These are phyloP conservation scores for Ananas comosus DNA, from an alignment of 176 grass and related monocot genomes.

Conservation along the genomic window DNA sequence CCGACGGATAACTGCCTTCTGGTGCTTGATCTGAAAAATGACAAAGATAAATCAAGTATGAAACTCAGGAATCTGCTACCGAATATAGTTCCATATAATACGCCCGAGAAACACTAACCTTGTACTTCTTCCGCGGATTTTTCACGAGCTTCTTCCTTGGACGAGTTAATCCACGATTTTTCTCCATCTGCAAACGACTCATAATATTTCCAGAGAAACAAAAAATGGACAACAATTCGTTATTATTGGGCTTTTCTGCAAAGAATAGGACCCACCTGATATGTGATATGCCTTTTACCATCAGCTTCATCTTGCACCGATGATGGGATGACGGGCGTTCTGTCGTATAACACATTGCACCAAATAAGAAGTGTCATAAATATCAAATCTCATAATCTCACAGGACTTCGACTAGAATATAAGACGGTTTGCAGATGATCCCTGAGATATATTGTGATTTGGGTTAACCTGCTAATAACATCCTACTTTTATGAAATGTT, in stretches of 20 bases:
- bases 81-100: neutral
- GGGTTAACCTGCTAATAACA: too few species aligned
- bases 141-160: constrained; percentile 69
- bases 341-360: constrained; percentile 15
- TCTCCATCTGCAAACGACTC: constrained; percentile 59
- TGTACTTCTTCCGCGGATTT: constrained; percentile 97
- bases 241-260: too few species aligned
- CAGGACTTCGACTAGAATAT: neutral
- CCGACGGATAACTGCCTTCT: constrained; percentile 28
- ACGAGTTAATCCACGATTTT: constrained; percentile 81
- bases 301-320: constrained; percentile 52
- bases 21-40: constrained; percentile 54
- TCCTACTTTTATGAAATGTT: too few species aligned
- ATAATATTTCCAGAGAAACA: neutral
- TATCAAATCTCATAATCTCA: neutral
- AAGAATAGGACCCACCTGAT: constrained; percentile 48
- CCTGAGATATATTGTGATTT: too few species aligned
- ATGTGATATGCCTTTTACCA: constrained; percentile 86
- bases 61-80: neutral
- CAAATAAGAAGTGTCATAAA: neutral
- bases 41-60: neutral
- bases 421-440: too few species aligned
- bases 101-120: constrained; percentile 29
- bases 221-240: neutral
- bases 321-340: constrained; percentile 25